Percentiles rank a stretch among this genome's conserved stretches.
phyloP scores from a whole-genome alignment of 768 basidiomycete genomes.

The Tricholomella constricta region DNA sequence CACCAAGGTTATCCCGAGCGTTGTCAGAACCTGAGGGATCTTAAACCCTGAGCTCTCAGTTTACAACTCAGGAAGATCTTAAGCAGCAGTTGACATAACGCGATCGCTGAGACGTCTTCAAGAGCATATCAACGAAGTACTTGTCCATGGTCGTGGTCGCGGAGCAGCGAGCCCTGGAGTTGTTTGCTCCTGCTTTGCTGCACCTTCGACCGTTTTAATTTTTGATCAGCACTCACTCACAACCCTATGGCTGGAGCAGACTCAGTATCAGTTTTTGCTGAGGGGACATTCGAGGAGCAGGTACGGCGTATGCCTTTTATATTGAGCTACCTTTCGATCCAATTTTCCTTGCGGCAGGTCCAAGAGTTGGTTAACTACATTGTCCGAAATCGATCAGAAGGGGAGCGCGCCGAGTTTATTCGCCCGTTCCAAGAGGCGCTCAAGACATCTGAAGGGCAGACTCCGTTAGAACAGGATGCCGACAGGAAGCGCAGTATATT shows the following conservation, averaged over 20 bases:
- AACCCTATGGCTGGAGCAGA: slow-evolving; percentile 67
- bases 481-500: slow-evolving; percentile 56
- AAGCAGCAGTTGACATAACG: too few relatives aligned
- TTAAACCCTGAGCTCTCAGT: too few relatives aligned
- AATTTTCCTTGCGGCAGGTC: slow-evolving; percentile 48
- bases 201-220: slow-evolving; percentile 31
- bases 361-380: slow-evolving; percentile 79
- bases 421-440: slow-evolving; percentile 68
- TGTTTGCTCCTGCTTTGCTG: slow-evolving; percentile 41
- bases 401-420: slow-evolving; percentile 61
- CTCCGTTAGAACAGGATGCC: slow-evolving; percentile 55
- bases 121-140: too few relatives aligned
- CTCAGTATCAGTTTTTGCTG: slow-evolving; percentile 82
- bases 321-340: background rate
- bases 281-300: slow-evolving; percentile 90
- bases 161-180: background rate
- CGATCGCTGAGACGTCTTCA: too few relatives aligned
- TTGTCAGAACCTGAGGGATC: too few relatives aligned
- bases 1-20: too few relatives aligned
- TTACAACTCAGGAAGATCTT: too few relatives aligned
- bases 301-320: slow-evolving; percentile 35
- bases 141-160: too few relatives aligned
- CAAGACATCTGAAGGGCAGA: slow-evolving; percentile 50
- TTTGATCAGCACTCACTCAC: slow-evolving; percentile 28
- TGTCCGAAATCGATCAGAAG: slow-evolving; percentile 64